phyloP scores from a whole-genome alignment of 306 rosid species.

The Gillenia trifoliata region DNA sequence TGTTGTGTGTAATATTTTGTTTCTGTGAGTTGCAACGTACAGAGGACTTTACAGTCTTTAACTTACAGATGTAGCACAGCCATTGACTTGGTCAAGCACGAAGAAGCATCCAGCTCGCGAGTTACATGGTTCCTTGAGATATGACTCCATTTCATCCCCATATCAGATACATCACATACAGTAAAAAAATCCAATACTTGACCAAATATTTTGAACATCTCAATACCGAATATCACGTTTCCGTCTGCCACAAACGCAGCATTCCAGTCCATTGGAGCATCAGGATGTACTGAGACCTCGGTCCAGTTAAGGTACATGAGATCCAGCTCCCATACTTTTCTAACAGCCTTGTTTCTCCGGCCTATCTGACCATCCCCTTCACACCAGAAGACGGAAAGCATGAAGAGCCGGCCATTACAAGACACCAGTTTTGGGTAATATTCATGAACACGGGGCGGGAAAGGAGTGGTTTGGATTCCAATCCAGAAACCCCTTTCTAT shows the following conservation, averaged over 20 bases:
- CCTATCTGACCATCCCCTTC: constrained; percentile 99
- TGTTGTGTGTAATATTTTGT: not conserved
- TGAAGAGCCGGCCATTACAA: constrained; percentile 62
- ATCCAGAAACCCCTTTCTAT: constrained; percentile 82
- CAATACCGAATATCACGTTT: constrained; percentile 81
- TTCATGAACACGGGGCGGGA: constrained; percentile 74
- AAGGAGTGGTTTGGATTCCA: constrained; percentile 64
- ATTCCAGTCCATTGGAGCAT: constrained; percentile 99
- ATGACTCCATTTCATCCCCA: constrained; percentile 69
- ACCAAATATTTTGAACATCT: constrained; percentile 99
- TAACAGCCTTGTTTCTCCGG: constrained; percentile 85
- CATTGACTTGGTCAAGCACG: constrained; percentile 79
- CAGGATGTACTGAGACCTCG: constrained; percentile 90
- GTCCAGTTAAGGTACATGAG: constrained; percentile 77
- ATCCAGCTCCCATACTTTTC: constrained; percentile 95
- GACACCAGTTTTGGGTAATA: constrained; percentile 88
- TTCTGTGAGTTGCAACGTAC: not conserved
- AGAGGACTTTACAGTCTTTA: constrained; percentile 11
- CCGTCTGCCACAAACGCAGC: constrained; percentile 73
- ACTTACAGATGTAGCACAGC: constrained; percentile 77
- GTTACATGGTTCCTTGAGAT: constrained; percentile 77
- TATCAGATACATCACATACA: constrained; percentile 64
- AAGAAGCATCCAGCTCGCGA: constrained; percentile 89
- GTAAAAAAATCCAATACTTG: constrained; percentile 93
- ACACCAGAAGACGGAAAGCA: constrained; percentile 95